Evolutionary conservation across 2,329 filamentous ascomycete species (phyloP).

Genomic region (Cladosporium sp.): DNA sequence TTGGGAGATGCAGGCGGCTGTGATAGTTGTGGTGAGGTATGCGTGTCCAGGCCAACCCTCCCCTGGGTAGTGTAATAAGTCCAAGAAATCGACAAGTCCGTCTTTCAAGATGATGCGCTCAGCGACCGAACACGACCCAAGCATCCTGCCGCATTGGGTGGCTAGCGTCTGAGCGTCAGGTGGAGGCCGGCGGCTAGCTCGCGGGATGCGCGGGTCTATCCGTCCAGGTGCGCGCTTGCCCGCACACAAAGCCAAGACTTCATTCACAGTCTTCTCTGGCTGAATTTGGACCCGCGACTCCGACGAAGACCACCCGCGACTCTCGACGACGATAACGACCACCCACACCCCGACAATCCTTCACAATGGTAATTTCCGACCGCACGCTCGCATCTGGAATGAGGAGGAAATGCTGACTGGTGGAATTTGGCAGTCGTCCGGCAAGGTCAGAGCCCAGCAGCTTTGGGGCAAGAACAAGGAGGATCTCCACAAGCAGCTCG

Average conservation of each 20-base stretch:
- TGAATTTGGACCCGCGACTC: not conserved
- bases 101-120: slow-evolving; percentile 8
- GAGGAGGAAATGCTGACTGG: slow-evolving; percentile 19
- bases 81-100: not conserved
- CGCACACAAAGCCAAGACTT: not conserved
- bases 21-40: slow-evolving; percentile 15
- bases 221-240: not conserved
- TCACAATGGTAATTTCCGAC: slow-evolving; percentile 25
- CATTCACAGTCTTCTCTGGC: not conserved
- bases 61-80: too few relatives aligned
- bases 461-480: slow-evolving; percentile 99
- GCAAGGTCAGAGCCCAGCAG: slow-evolving; percentile 86
- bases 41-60: not conserved
- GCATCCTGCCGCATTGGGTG: not conserved
- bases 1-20: slow-evolving; percentile 33
- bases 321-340: slow-evolving; percentile 12
- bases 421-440: slow-evolving; percentile 46
- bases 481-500: slow-evolving; percentile 90
- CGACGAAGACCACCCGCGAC: slow-evolving; percentile 13
- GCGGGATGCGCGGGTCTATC: too few relatives aligned
- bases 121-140: not conserved
- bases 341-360: slow-evolving; percentile 14
- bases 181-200: too few relatives aligned
- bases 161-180: too few relatives aligned
- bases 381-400: slow-evolving; percentile 7